Conservation (phyloP, 2,329 filamentous ascomycete genomes). For the Phialemonium atrogriseum region DNA sequence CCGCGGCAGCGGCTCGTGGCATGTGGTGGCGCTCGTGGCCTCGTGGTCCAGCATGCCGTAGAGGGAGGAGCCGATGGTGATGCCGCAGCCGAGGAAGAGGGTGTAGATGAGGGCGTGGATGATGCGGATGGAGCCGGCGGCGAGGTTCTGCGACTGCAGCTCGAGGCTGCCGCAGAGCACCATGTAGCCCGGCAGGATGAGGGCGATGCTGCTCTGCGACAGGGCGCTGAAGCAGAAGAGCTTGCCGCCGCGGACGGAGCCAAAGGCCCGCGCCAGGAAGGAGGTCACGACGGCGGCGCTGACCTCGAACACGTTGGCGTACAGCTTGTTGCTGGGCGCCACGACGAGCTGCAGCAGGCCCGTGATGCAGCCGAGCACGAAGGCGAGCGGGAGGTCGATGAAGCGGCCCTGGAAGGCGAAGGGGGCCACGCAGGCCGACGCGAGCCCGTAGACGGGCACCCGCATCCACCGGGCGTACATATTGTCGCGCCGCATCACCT, state of each 20-base stretch:
- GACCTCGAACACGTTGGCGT: slow-evolving; percentile 40
- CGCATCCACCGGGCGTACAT: slow-evolving; percentile 44
- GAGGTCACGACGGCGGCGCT: slow-evolving; percentile 53
- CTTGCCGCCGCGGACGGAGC: slow-evolving; percentile 50
- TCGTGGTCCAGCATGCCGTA: slow-evolving; percentile 52
- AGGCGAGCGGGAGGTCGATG: slow-evolving; percentile 71
- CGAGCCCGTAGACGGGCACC: slow-evolving; percentile 65
- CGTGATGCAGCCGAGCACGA: slow-evolving; percentile 65
- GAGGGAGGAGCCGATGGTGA: slow-evolving; percentile 57
- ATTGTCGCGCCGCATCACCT: slow-evolving; percentile 35
- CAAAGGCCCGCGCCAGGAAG: slow-evolving; percentile 60
- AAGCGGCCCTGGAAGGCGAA: slow-evolving; percentile 72
- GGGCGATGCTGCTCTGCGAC: slow-evolving; percentile 63
- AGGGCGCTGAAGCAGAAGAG: slow-evolving; percentile 66
- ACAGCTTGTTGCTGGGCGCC: slow-evolving; percentile 60
- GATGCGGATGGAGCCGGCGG: slow-evolving; percentile 64
- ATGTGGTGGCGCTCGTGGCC: slow-evolving; percentile 39
- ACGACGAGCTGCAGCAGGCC: slow-evolving; percentile 68
- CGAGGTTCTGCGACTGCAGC: slow-evolving; percentile 59
- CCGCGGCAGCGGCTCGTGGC: slow-evolving; percentile 34
- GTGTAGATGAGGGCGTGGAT: slow-evolving; percentile 70
- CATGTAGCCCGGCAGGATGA: slow-evolving; percentile 67
- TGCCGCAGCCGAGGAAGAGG: slow-evolving; percentile 63
- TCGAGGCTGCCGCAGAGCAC: slow-evolving; percentile 53
- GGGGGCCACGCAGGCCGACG: slow-evolving; percentile 66